These are phyloP conservation scores for Rhynchospora breviuscula DNA, from an alignment of 176 grass and related monocot genomes.

Conservation along the genomic window DNA sequence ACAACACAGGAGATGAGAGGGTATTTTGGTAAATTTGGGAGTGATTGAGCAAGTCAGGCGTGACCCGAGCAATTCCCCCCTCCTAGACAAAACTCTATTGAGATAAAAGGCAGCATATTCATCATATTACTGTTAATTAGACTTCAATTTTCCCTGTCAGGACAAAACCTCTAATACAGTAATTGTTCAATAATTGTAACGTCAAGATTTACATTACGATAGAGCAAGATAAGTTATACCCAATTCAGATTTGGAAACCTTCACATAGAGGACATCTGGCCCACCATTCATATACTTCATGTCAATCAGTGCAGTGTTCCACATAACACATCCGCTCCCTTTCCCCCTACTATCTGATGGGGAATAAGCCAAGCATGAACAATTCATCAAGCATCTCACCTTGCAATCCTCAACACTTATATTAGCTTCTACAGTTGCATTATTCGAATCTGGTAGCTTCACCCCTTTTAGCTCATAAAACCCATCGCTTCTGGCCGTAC, in stretches of 20 bases:
- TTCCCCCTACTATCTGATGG: slow-evolving; percentile 16
- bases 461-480: slow-evolving; percentile 27
- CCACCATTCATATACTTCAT: neutral
- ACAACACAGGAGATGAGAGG: no score
- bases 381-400: slow-evolving; percentile 3
- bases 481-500: neutral
- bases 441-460: slow-evolving; percentile 39
- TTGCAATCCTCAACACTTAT: neutral
- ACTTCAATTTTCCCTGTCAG: no score
- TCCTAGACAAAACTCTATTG: neutral
- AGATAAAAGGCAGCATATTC: no score
- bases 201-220: no score
- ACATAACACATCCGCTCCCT: slow-evolving; percentile 41
- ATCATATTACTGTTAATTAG: neutral
- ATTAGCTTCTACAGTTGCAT: neutral
- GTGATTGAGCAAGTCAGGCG: no score
- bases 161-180: neutral
- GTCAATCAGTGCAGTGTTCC: slow-evolving; percentile 39
- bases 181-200: no score
- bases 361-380: slow-evolving; percentile 6
- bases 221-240: no score
- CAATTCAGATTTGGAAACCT: no score
- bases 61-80: no score
- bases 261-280: no score
- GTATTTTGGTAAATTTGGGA: no score